phyloP scores from a whole-genome alignment of 805 yeast genomes.

The Hanseniaspora meyeri region DNA sequence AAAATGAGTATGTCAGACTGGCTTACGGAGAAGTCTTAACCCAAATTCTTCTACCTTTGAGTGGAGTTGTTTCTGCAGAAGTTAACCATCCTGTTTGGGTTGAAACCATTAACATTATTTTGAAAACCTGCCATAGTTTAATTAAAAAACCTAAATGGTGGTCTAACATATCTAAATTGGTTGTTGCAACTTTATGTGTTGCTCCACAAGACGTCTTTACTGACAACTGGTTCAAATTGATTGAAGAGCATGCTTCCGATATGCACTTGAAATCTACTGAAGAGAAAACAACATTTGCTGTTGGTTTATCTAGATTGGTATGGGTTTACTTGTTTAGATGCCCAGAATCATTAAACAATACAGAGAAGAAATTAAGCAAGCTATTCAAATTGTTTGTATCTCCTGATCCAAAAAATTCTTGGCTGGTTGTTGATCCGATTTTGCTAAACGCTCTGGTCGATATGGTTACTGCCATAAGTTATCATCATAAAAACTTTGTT shows the following conservation, averaged over 20 bases:
- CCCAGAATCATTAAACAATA: slow-evolving; percentile 78
- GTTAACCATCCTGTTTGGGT: slow-evolving; percentile 94
- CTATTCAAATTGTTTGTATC: slow-evolving; percentile 47
- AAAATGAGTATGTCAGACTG: slow-evolving; percentile 49
- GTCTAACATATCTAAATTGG: slow-evolving; percentile 54
- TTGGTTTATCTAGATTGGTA: slow-evolving; percentile 56
- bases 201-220: slow-evolving; percentile 67
- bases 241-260: slow-evolving; percentile 50
- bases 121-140: slow-evolving; percentile 37
- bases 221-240: slow-evolving; percentile 53
- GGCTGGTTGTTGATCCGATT: slow-evolving; percentile 57
- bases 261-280: slow-evolving; percentile 49
- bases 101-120: slow-evolving; percentile 57
- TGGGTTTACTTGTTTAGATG: slow-evolving; percentile 87
- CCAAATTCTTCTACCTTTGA: slow-evolving; percentile 64
- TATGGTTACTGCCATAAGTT: slow-evolving; percentile 66
- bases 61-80: slow-evolving; percentile 81
- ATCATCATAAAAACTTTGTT: slow-evolving; percentile 62
- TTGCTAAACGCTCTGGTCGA: slow-evolving; percentile 58
- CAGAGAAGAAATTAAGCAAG: slow-evolving; percentile 62
- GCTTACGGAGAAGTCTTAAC: slow-evolving; percentile 81
- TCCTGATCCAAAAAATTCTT: slow-evolving; percentile 53
- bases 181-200: slow-evolving; percentile 65
- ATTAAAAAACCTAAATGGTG: slow-evolving; percentile 41
- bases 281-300: slow-evolving; percentile 44